A percentile compares a stretch with the other conserved stretches of the same genome.
Evolutionary conservation across 306 rosid genomes (phyloP).

Genomic region (Erythrophleum fordii): DNA sequence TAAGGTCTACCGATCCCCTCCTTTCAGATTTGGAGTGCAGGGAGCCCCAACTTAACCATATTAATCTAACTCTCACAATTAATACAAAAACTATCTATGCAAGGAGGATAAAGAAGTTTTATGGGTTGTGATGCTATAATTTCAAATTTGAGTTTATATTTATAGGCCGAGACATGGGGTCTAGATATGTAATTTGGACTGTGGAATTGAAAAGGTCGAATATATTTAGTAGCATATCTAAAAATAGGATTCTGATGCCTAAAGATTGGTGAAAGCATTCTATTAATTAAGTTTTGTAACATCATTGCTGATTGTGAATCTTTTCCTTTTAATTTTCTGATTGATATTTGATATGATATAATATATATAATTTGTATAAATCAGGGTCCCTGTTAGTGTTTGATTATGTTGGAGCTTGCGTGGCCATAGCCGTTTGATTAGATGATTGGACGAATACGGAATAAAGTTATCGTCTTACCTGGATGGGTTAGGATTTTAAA

Average conservation of each 20-base stretch:
- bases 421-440: background rate
- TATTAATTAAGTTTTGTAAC: background rate
- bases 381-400: background rate
- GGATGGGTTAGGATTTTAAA: no score
- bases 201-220: background rate
- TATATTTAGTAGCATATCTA: background rate
- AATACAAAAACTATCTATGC: no score
- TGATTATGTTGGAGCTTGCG: background rate
- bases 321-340: background rate
- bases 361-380: no score
- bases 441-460: no score
- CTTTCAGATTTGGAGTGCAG: slow-evolving; percentile 48
- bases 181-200: no score
- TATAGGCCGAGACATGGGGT: background rate
- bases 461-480: no score
- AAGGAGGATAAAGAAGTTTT: no score
- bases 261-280: background rate
- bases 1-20: slow-evolving; percentile 41
- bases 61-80: no score
- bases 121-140: background rate
- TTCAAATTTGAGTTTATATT: background rate
- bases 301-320: background rate
- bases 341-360: no score
- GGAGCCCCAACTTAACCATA: slow-evolving; percentile 39
- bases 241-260: background rate